These are phyloP conservation scores for Biancaea sappan DNA, from an alignment of 306 rosid genomes.

Conservation along the genomic window DNA sequence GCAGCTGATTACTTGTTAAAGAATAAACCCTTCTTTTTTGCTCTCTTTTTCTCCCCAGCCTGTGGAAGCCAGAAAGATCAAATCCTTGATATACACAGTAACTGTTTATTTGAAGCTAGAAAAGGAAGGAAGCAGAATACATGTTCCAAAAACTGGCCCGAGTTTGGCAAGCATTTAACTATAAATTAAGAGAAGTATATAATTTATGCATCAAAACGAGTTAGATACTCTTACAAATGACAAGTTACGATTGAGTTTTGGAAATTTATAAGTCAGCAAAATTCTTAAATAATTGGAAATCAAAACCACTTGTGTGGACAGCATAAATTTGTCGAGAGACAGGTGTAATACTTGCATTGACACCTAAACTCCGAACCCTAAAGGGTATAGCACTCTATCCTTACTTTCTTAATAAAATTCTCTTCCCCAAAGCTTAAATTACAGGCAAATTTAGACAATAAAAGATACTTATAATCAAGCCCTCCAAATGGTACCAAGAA, in stretches of 20 bases:
- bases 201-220: too few relatives aligned
- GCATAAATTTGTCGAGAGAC: too few relatives aligned
- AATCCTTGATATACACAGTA: neutral
- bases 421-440: conserved; percentile 1
- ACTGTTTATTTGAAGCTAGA: neutral
- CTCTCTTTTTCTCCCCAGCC: conserved; percentile 87
- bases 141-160: neutral
- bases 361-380: neutral
- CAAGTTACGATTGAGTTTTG: too few relatives aligned
- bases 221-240: too few relatives aligned
- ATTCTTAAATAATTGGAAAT: neutral
- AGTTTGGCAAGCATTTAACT: too few relatives aligned
- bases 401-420: too few relatives aligned
- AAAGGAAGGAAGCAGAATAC: conserved; percentile 6
- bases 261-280: neutral
- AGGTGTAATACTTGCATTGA: neutral
- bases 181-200: too few relatives aligned
- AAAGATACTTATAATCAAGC: neutral
- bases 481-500: neutral
- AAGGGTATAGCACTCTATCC: neutral
- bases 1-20: conserved; percentile 54
- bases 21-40: conserved; percentile 71
- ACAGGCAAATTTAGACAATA: conserved; percentile 9
- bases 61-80: conserved; percentile 43
- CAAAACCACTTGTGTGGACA: too few relatives aligned